phyloP scores from a whole-genome alignment of 371 early-diverging fungal genomes.

The Lichtheimia ornata region DNA sequence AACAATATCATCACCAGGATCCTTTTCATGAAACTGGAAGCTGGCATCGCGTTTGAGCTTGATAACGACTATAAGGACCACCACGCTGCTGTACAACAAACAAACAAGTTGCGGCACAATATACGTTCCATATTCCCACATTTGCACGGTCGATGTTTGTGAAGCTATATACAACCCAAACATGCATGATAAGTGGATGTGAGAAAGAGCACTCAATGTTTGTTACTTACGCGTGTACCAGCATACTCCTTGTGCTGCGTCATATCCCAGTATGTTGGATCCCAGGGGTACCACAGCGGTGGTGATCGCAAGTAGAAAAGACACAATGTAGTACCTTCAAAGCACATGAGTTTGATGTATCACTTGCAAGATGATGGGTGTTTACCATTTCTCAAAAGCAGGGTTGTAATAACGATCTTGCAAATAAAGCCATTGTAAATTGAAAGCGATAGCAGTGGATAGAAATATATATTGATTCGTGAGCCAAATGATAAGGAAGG shows the following conservation, averaged over 20 bases:
- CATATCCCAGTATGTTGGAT: conserved; percentile 14
- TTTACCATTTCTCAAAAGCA: conserved; percentile 26
- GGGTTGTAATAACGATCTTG: conserved; percentile 23
- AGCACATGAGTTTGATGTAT: not conserved
- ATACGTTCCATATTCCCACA: conserved; percentile 24
- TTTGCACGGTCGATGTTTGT: conserved; percentile 12
- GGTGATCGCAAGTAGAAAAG: conserved; percentile 12
- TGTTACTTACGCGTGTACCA: conserved; percentile 23
- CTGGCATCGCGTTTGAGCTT: conserved; percentile 13
- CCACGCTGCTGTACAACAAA: conserved; percentile 16
- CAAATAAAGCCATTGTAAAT: conserved; percentile 27
- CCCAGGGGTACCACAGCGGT: conserved; percentile 18
- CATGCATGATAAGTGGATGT: not conserved
- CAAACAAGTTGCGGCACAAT: conserved; percentile 20
- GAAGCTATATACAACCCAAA: conserved; percentile 15
- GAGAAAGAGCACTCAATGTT: no score
- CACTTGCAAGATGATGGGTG: not conserved
- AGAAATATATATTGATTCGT: conserved; percentile 25
- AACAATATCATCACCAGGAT: conserved; percentile 4
- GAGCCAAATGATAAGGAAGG: conserved; percentile 25
- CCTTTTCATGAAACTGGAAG: conserved; percentile 10
- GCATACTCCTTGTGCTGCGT: conserved; percentile 23
- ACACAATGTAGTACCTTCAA: conserved; percentile 24
- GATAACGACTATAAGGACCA: conserved; percentile 15
- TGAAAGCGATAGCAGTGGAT: conserved; percentile 29